Evolutionary conservation across 495 filamentous ascomycete species (phyloP).

Genomic region (Aspergillus taichungensis): DNA sequence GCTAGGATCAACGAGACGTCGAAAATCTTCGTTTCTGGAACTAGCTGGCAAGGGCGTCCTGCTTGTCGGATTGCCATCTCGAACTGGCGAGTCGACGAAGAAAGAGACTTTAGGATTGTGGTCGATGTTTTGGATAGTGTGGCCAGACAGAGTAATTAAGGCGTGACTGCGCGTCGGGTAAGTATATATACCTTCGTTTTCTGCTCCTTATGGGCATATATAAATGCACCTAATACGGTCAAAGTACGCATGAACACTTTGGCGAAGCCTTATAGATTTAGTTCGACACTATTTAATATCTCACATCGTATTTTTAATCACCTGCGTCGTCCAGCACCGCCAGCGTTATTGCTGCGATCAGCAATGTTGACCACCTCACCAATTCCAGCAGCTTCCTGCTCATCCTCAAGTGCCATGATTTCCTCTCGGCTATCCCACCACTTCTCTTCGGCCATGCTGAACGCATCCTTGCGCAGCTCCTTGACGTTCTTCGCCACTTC

Average conservation of each 20-base stretch:
- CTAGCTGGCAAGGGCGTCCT: conserved; percentile 59
- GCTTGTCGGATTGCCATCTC: conserved; percentile 75
- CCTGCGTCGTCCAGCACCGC: conserved; percentile 50
- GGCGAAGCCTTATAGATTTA: background rate
- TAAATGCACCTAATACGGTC: background rate
- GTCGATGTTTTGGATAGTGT: conserved; percentile 28
- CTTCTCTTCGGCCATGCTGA: conserved; percentile 82
- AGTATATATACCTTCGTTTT: background rate
- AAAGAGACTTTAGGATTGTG: conserved; percentile 29
- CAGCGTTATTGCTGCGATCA: conserved; percentile 52
- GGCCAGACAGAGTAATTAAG: conserved; percentile 1
- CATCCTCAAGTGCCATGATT: conserved; percentile 84
- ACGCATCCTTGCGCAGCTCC: conserved; percentile 83
- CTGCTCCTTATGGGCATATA: background rate
- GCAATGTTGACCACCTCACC: conserved; percentile 85
- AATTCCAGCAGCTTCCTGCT: conserved; percentile 92
- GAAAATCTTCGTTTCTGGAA: conserved; percentile 77
- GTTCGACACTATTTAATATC: conserved; percentile 4
- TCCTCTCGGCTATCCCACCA: conserved; percentile 99
- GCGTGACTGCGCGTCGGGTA: background rate
- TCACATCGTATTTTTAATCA: conserved; percentile 21
- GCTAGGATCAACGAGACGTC: conserved; percentile 63
- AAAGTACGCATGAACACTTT: background rate
- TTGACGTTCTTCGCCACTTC: conserved; percentile 59
- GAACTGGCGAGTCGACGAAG: conserved; percentile 58